Evolutionary conservation across 2,329 filamentous ascomycete genomes (phyloP).

Genomic region (Cadophora sp.): DNA sequence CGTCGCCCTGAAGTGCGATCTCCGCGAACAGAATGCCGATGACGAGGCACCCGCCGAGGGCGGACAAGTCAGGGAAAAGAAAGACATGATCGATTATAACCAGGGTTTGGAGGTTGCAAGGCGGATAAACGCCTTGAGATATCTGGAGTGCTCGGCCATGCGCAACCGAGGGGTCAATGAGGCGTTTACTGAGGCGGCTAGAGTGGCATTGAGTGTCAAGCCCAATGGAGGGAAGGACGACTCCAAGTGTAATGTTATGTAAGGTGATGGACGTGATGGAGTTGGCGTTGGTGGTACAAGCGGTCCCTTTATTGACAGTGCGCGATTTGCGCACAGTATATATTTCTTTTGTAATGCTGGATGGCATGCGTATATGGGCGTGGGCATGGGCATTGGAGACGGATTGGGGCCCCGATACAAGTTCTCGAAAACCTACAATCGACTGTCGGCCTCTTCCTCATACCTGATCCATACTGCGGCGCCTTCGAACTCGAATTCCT

Average conservation of each 20-base stretch:
- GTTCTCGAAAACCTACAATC: neutral
- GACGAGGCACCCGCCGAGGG: slow-evolving; percentile 59
- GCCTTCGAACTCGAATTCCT: neutral
- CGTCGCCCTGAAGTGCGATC: slow-evolving; percentile 94
- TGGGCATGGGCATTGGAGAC: neutral
- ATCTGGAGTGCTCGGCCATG: slow-evolving; percentile 98
- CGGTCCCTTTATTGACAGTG: slow-evolving; percentile 17
- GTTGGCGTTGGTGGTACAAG: slow-evolving; percentile 29
- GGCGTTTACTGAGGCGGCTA: slow-evolving; percentile 95
- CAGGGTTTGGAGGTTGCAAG: slow-evolving; percentile 90
- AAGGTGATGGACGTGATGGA: slow-evolving; percentile 30
- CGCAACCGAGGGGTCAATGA: slow-evolving; percentile 98
- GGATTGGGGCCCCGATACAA: neutral
- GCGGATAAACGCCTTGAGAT: slow-evolving; percentile 89
- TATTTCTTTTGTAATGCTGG: slow-evolving; percentile 20
- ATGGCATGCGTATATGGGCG: neutral
- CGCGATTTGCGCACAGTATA: slow-evolving; percentile 24
- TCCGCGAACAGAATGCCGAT: slow-evolving; percentile 76
- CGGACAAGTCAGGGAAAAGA: slow-evolving; percentile 62
- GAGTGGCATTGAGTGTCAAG: slow-evolving; percentile 82
- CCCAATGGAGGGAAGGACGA: slow-evolving; percentile 64
- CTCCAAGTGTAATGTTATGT: slow-evolving; percentile 68
- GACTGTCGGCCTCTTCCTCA: neutral
- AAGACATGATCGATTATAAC: slow-evolving; percentile 85
- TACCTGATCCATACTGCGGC: neutral